Percentiles rank a stretch among this genome's conserved stretches.
These are phyloP conservation scores for Phyllosticta capitalensis DNA, from an alignment of 2,329 filamentous ascomycete species.

Conservation along the genomic window DNA sequence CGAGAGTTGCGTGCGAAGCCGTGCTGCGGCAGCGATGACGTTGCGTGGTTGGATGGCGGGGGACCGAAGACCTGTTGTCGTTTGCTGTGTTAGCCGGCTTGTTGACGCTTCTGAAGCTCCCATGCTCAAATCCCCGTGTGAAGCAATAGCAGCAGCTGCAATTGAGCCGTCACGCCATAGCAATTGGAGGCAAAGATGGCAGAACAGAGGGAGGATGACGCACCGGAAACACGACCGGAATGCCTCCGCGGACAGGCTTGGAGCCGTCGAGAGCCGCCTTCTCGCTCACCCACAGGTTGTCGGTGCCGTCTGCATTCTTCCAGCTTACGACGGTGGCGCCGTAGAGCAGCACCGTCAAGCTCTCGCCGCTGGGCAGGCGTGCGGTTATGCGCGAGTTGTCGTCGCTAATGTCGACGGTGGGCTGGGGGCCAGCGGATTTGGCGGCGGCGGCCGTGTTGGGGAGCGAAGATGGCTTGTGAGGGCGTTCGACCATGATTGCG, in stretches of 20 bases:
- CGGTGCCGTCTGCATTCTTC: constrained; percentile 63
- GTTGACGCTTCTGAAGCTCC: neutral
- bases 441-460: constrained; percentile 53
- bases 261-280: constrained; percentile 72
- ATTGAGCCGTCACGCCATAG: neutral
- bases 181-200: neutral
- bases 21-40: constrained; percentile 75
- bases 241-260: constrained; percentile 83
- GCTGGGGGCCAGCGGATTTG: constrained; percentile 60
- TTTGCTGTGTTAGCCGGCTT: neutral
- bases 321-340: constrained; percentile 90
- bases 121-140: neutral
- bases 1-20: constrained; percentile 82
- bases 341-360: constrained; percentile 74
- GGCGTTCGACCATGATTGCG: constrained; percentile 62
- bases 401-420: constrained; percentile 65
- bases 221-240: constrained; percentile 90
- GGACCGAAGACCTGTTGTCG: constrained; percentile 68
- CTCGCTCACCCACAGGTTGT: constrained; percentile 81
- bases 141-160: neutral
- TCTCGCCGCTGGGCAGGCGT: constrained; percentile 75
- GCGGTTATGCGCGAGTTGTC: constrained; percentile 67
- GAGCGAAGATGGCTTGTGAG: constrained; percentile 55
- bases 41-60: constrained; percentile 65
- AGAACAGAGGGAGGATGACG: constrained; percentile 21